Conservation (phyloP, 148 eudicot genomes). For the Rhododendron kiyosumense region DNA sequence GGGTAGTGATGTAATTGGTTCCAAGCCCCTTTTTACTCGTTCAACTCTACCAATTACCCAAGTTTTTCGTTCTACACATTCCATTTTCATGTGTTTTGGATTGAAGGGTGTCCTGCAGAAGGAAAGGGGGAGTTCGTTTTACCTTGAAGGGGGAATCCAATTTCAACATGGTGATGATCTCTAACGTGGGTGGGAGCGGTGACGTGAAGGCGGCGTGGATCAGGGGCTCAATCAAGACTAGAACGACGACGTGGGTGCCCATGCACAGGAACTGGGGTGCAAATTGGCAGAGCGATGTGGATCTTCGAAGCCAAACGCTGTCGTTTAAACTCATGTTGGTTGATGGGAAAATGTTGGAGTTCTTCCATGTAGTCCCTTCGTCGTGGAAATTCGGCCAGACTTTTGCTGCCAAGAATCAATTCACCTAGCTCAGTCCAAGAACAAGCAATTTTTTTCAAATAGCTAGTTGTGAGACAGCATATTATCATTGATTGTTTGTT, state of each 20-base stretch:
- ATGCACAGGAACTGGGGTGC: constrained; percentile 78
- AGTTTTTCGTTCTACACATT: background rate
- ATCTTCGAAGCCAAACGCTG: constrained; percentile 46
- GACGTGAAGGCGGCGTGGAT: constrained; percentile 55
- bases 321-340: constrained; percentile 54
- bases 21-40: too few relatives aligned
- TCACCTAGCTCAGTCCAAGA: constrained; percentile 16
- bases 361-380: constrained; percentile 58
- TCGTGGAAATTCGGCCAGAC: constrained; percentile 75
- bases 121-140: constrained; percentile 75
- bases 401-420: constrained; percentile 44
- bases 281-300: constrained; percentile 57
- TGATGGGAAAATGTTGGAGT: constrained; percentile 37
- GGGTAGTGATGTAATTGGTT: too few relatives aligned
- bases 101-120: constrained; percentile 54
- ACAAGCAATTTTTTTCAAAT: constrained; percentile 3
- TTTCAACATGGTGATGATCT: constrained; percentile 75
- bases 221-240: constrained; percentile 28
- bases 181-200: constrained; percentile 61
- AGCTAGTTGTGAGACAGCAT: background rate
- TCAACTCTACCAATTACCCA: background rate
- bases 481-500: too few relatives aligned
- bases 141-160: constrained; percentile 71
- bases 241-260: constrained; percentile 37
- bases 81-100: background rate